These are phyloP conservation scores for Macadamia integrifolia DNA, from an alignment of 164 flowering plant genomes.

Conservation along the genomic window DNA sequence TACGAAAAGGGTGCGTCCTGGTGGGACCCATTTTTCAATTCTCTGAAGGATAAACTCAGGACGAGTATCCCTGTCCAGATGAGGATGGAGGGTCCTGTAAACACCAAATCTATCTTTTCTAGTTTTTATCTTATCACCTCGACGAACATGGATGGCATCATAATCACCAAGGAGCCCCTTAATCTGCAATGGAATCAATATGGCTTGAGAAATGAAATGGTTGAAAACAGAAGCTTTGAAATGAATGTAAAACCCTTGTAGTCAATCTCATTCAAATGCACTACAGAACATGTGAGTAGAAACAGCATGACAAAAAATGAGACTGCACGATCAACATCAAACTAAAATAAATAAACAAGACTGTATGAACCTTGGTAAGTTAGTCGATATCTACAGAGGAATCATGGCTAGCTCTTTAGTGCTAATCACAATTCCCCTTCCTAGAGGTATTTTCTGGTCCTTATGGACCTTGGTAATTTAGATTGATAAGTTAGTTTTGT, in stretches of 20 bases:
- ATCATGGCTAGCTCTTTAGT: too few relatives aligned
- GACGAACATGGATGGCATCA: constrained; percentile 94
- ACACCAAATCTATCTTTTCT: constrained; percentile 87
- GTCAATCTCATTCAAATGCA: not conserved
- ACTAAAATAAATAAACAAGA: not conserved
- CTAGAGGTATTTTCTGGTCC: too few relatives aligned
- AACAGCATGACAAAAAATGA: not conserved
- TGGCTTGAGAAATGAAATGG: constrained; percentile 3
- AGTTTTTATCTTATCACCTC: constrained; percentile 90
- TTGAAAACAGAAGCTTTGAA: not conserved
- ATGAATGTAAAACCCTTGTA: not conserved
- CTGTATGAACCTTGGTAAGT: not conserved
- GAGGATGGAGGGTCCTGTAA: constrained; percentile 69
- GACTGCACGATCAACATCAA: not conserved
- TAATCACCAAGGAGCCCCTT: constrained; percentile 80
- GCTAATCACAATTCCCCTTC: too few relatives aligned
- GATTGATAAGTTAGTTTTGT: too few relatives aligned
- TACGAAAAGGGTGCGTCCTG: constrained; percentile 80
- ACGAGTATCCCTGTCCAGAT: constrained; percentile 90
- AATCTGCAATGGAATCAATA: constrained; percentile 40
- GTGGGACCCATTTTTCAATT: constrained; percentile 75
- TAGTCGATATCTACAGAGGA: too few relatives aligned
- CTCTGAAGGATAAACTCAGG: constrained; percentile 73
- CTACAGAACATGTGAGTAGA: not conserved
- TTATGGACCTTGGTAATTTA: too few relatives aligned